Base-by-base conservation (phyloP, 305 asterid species). In the Fraxinus xanthoxyloides region DNA sequence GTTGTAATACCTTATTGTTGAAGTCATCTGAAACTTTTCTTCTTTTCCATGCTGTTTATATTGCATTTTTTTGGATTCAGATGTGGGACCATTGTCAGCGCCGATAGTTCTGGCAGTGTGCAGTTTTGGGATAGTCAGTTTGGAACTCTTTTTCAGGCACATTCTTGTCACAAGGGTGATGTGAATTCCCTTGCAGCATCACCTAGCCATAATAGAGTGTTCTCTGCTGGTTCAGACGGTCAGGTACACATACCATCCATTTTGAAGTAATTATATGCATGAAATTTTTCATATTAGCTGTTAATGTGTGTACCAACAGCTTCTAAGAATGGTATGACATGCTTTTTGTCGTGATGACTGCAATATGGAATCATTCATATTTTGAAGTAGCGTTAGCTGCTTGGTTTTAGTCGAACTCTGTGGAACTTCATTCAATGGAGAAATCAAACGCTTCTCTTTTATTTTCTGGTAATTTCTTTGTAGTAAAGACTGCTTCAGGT, bases 141-240 rank as follows among this genome's bases (percentile, higher is more conserved):
- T 80, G 99, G 99, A 86, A 95, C 98, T 51, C 98, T 93, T 74
- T 65, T 92, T 83, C 97, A 93, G 84, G 93, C 94, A 31, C 95
- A 92, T 91, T 89, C 98, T 77, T 88, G 84, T 84, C 99, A 97
- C 89, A 92, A 91, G 87, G 99, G 98, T 35, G 98, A 97, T 78
- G 98, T 93, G 76, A 93, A 90, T 85, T 93, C 99, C 54, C 90
- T 97, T 82, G 97, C 96, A 13, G 93, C 97, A 56, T 85, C 98
- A 56, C 98, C 97, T 72, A 92, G 89, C 85, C 97, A 97, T 82
- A 90, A 84, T 84, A 86, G 95, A 88, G 98, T 95, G 32, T 97
- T 92, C 81, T 95, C 98, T 87, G 92, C 94, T 80, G 98, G 98
- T 79, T 92, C 98, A 78, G 99, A 95, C 87, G 99, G 99, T 82